phyloP scores from a whole-genome alignment of 116 monocot species.

The Posidonia oceanica region DNA sequence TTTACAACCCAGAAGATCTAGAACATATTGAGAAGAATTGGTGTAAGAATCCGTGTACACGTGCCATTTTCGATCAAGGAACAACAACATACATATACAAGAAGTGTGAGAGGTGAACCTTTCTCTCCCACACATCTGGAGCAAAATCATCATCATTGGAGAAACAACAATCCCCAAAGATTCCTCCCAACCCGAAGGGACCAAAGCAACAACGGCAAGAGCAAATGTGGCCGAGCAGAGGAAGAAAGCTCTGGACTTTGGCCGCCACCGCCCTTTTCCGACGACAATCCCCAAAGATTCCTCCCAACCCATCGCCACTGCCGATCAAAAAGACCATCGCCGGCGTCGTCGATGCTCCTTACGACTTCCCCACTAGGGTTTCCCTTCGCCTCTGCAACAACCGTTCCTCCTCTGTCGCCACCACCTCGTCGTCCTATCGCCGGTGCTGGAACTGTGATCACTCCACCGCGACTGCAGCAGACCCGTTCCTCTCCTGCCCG shows the following conservation, averaged over 20 bases:
- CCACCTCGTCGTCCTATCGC: not conserved
- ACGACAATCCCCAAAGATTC: not conserved
- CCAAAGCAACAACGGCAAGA: too few relatives aligned
- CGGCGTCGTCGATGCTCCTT: not conserved
- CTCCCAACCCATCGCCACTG: not conserved
- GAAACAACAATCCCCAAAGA: too few relatives aligned
- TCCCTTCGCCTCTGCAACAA: not conserved
- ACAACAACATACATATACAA: too few relatives aligned
- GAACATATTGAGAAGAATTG: too few relatives aligned
- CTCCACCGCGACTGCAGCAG: not conserved
- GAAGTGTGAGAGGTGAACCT: too few relatives aligned
- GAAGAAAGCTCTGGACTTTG: not conserved
- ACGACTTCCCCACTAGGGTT: not conserved
- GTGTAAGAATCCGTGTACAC: too few relatives aligned
- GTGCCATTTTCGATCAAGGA: too few relatives aligned
- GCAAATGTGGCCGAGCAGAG: not conserved
- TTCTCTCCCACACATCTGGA: too few relatives aligned
- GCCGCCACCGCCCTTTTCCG: not conserved
- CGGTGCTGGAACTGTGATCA: conserved; percentile 8
- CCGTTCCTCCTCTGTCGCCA: not conserved
- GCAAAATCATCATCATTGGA: too few relatives aligned
- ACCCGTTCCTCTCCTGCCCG: conserved; percentile 51
- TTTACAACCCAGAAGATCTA: too few relatives aligned
- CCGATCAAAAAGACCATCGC: not conserved
- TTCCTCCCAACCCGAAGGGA: too few relatives aligned